These are phyloP conservation scores for Pseudogymnoascus sp. DNA, from an alignment of 2,329 filamentous ascomycete genomes.

Conservation along the genomic window DNA sequence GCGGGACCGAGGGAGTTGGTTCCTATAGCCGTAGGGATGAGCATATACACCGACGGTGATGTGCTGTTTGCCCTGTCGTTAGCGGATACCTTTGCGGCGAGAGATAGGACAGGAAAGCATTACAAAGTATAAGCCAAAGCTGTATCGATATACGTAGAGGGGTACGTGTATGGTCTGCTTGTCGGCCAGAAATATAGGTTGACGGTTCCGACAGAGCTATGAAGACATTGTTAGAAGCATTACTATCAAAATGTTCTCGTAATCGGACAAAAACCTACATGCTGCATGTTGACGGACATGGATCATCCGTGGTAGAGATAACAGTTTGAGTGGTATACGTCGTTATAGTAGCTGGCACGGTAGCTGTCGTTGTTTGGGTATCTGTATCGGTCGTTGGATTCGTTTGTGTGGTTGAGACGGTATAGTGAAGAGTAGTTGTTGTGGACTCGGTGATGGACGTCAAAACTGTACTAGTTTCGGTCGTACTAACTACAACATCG, in stretches of 20 bases:
- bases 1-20: slow-evolving; percentile 27
- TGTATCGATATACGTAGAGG: slow-evolving; percentile 28
- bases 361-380: no score
- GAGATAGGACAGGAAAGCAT: slow-evolving; percentile 7
- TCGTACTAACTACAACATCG: no score
- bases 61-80: slow-evolving; percentile 23
- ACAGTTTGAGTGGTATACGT: no score
- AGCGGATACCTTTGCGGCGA: neutral
- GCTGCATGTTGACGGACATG: neutral
- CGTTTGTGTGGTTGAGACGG: no score
- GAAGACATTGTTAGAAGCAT: no score
- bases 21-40: slow-evolving; percentile 31
- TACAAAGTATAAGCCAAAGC: slow-evolving; percentile 31
- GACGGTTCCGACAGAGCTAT: slow-evolving; percentile 28
- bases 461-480: no score
- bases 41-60: slow-evolving; percentile 35
- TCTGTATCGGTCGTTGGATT: no score
- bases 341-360: no score
- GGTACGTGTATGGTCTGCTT: slow-evolving; percentile 27
- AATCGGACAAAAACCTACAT: neutral
- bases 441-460: no score
- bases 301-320: neutral
- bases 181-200: slow-evolving; percentile 33
- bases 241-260: no score
- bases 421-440: no score